Conservation (phyloP, 768 basidiomycete species). For the Dendrothele bispora region DNA sequence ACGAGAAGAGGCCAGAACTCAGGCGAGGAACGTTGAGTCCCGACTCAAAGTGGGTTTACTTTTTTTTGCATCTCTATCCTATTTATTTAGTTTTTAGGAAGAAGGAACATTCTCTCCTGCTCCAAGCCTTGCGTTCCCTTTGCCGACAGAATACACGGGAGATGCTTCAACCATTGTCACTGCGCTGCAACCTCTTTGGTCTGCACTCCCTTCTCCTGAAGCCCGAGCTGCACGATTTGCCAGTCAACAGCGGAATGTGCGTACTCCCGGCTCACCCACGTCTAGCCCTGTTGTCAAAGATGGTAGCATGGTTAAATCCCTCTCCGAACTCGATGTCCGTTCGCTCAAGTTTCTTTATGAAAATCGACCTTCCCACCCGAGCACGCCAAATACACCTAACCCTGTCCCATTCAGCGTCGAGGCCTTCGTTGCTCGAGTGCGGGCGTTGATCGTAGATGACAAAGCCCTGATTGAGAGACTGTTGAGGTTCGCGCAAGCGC, state of each 20-base stretch:
- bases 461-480: constrained; percentile 81
- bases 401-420: constrained; percentile 61
- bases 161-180: constrained; percentile 59
- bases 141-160: constrained; percentile 22
- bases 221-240: constrained; percentile 67
- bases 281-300: constrained; percentile 29
- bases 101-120: constrained; percentile 17
- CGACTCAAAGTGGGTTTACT: constrained; percentile 33
- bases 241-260: constrained; percentile 42
- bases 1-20: constrained; percentile 47
- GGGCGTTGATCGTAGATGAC: constrained; percentile 82
- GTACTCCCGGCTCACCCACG: constrained; percentile 33
- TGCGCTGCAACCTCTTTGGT: constrained; percentile 75
- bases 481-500: constrained; percentile 83
- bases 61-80: background rate
- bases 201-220: constrained; percentile 81
- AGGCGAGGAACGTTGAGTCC: constrained; percentile 37
- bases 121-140: constrained; percentile 27
- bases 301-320: constrained; percentile 41
- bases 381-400: background rate
- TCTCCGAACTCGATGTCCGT: constrained; percentile 85
- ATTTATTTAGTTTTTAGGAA: constrained; percentile 6
- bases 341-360: constrained; percentile 83
- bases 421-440: constrained; percentile 74
- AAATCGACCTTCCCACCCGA: constrained; percentile 22